These are phyloP conservation scores for Epichloe glyceriae DNA, from an alignment of 2,329 filamentous ascomycete species.

Conservation along the genomic window DNA sequence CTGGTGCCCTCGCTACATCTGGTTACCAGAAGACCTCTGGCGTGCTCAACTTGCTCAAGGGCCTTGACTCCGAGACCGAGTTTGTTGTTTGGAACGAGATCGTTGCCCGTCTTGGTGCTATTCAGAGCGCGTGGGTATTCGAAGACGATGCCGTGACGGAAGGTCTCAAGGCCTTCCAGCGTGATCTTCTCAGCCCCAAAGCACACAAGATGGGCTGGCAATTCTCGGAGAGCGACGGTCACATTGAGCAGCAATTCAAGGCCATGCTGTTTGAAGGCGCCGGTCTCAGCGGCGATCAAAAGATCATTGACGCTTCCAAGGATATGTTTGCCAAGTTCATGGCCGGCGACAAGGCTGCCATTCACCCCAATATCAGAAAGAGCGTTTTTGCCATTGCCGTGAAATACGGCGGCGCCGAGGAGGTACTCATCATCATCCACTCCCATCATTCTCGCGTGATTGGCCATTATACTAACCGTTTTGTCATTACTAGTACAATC, in stretches of 20 bases:
- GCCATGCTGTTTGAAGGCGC: constrained; percentile 76
- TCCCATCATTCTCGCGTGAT: background rate
- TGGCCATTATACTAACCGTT: background rate
- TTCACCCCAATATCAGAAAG: constrained; percentile 83
- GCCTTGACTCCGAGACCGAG: constrained; percentile 70
- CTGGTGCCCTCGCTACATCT: constrained; percentile 75
- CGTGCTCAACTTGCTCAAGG: constrained; percentile 70
- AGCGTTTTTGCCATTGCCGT: constrained; percentile 78
- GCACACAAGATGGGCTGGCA: constrained; percentile 81
- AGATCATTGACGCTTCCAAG: constrained; percentile 65
- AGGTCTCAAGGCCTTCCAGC: constrained; percentile 72
- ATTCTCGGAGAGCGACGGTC: constrained; percentile 73
- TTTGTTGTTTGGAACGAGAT: constrained; percentile 96
- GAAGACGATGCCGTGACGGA: constrained; percentile 63
- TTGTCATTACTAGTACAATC: constrained; percentile 47
- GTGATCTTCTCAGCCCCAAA: constrained; percentile 62
- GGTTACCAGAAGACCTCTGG: constrained; percentile 92
- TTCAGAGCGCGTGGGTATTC: constrained; percentile 70
- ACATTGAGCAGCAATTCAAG: constrained; percentile 92
- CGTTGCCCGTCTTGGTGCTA: constrained; percentile 59
- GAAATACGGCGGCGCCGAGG: constrained; percentile 71
- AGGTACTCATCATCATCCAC: constrained; percentile 34
- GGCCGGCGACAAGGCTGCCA: constrained; percentile 62
- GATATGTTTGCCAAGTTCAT: constrained; percentile 85
- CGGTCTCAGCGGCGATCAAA: constrained; percentile 66